Evolutionary conservation across 78 protist species (phyloP).

Genomic region (Dictyostelium purpureum): DNA sequence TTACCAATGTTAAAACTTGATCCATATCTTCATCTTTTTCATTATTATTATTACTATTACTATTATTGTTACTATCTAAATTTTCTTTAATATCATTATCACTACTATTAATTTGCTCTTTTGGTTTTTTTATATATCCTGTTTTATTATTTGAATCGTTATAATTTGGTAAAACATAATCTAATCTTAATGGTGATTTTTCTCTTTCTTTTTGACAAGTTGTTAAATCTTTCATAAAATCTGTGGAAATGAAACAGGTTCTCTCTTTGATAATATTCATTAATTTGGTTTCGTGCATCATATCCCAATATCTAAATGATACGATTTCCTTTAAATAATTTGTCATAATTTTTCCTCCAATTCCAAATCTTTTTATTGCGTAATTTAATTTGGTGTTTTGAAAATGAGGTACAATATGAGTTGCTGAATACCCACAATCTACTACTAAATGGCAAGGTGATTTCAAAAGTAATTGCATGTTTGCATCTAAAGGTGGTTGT

Average conservation of each 20-base stretch:
- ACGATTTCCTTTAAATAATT: slow-evolving; percentile 85
- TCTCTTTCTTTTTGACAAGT: background rate
- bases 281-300: slow-evolving; percentile 90
- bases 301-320: slow-evolving; percentile 80
- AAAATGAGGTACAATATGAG: slow-evolving; percentile 80
- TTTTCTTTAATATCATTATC: background rate
- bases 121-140: slow-evolving; percentile 2
- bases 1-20: slow-evolving; percentile 60
- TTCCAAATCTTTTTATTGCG: slow-evolving; percentile 70
- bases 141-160: slow-evolving; percentile 15
- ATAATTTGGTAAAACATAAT: slow-evolving; percentile 88
- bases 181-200: background rate
- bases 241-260: slow-evolving; percentile 79
- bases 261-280: slow-evolving; percentile 85
- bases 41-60: slow-evolving; percentile 6
- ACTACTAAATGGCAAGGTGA: slow-evolving; percentile 83
- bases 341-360: slow-evolving; percentile 89
- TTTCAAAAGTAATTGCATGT: background rate
- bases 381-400: slow-evolving; percentile 47
- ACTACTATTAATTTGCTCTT: background rate
- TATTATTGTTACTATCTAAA: background rate
- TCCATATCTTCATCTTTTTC: background rate
- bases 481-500: background rate
- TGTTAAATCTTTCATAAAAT: slow-evolving; percentile 54
- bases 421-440: slow-evolving; percentile 85